Percentiles rank a stretch among this genome's conserved stretches.
Evolutionary conservation across 352 stramenopile genomes (phyloP).

Genomic region (Phytophthora hibernalis): DNA sequence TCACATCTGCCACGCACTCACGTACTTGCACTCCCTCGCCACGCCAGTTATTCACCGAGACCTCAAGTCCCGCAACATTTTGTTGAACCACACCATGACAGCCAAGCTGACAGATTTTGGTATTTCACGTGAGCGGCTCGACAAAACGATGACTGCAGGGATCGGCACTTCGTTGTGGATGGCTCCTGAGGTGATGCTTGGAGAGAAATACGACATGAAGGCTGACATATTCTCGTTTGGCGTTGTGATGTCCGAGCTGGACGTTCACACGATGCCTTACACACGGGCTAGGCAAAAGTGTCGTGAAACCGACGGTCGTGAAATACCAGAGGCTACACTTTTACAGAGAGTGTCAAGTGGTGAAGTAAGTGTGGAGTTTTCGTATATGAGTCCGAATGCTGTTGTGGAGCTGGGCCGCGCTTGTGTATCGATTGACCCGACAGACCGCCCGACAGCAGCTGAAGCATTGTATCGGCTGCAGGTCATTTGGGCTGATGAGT

Average conservation of each 20-base stretch:
- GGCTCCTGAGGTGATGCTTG: conserved; percentile 33
- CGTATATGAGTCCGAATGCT: neutral
- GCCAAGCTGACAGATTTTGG: conserved; percentile 40
- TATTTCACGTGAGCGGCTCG: conserved; percentile 16
- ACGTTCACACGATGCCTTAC: conserved; percentile 27
- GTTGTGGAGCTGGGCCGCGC: conserved; percentile 21
- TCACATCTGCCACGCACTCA: conserved; percentile 41
- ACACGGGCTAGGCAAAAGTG: conserved; percentile 7
- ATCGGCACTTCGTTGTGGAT: conserved; percentile 33
- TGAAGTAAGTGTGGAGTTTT: conserved; percentile 30
- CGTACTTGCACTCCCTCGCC: conserved; percentile 30
- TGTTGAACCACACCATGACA: conserved; percentile 33
- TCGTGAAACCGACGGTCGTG: conserved; percentile 4
- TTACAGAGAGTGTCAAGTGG: conserved; percentile 40
- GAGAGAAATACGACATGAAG: conserved; percentile 34
- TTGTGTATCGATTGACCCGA: conserved; percentile 35
- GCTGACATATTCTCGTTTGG: conserved; percentile 43
- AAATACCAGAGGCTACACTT: conserved; percentile 27
- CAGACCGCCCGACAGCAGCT: conserved; percentile 23
- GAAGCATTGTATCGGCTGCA: conserved; percentile 41
- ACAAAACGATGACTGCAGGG: conserved; percentile 32
- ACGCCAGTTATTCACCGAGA: conserved; percentile 52
- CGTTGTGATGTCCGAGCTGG: conserved; percentile 39
- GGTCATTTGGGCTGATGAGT: conserved; percentile 6
- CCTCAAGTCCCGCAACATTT: conserved; percentile 66